Evolutionary conservation across 768 basidiomycete genomes (phyloP).

Genomic region (Kwoniella dendrophila): DNA sequence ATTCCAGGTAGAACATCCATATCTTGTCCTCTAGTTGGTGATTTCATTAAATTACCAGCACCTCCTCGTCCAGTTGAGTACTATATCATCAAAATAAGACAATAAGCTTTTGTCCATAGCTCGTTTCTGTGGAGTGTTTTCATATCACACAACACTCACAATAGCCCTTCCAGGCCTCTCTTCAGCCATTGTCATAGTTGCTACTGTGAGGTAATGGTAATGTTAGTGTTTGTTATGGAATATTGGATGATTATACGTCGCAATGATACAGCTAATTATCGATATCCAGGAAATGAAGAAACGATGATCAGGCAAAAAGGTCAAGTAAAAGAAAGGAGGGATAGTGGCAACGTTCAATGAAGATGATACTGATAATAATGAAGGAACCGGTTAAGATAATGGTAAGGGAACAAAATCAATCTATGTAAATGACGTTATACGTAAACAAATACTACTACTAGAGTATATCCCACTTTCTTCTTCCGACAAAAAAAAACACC

Average conservation of each 20-base stretch:
- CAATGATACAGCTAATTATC: background rate
- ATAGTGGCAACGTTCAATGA: background rate
- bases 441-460: conserved; percentile 6
- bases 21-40: conserved; percentile 45
- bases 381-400: too few relatives aligned
- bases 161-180: conserved; percentile 33
- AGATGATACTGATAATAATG: too few relatives aligned
- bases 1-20: conserved; percentile 32
- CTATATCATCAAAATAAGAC: conserved; percentile 14
- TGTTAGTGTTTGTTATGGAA: background rate
- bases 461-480: too few relatives aligned
- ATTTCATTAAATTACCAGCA: conserved; percentile 50
- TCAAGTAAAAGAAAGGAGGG: background rate
- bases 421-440: conserved; percentile 6
- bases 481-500: too few relatives aligned
- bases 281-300: background rate
- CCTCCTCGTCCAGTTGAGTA: conserved; percentile 52
- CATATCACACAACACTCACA: conserved; percentile 25
- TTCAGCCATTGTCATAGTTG: conserved; percentile 23
- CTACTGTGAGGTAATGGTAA: conserved; percentile 3
- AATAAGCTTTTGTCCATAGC: background rate
- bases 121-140: background rate
- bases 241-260: background rate
- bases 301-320: background rate
- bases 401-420: too few relatives aligned